Evolutionary conservation across 441 rosid genomes (phyloP), one percentile per base, ranked within the genome.

Genomic region (Erysimum pusillum): DNA sequence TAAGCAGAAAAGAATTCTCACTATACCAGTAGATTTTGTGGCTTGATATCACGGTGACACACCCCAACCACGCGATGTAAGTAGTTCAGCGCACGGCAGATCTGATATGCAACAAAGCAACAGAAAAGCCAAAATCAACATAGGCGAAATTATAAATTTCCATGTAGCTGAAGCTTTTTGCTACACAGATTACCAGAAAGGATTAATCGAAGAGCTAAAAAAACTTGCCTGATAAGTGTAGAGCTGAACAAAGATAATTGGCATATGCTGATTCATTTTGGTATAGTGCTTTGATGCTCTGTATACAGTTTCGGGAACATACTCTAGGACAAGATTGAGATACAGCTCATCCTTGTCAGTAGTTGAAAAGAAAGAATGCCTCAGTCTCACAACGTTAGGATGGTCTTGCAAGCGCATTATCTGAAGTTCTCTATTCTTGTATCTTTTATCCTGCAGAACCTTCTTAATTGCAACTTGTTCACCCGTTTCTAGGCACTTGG

Each of bases 21-120:
- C 71, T 31, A 9, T 84, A 93, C 98, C 92, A 93, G 79, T 74
- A 93, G 83, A 82, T 93, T 93, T 79, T 90, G 98, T 28, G 98
- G 98, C 87, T 93, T 93, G 77, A 93, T 90, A 80, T 93, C 98
- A 67, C 97, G 96, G 66, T 93, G 98, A 72, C 96, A 91, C 61
- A 89, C 96, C 71, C 93, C 91, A 84, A 87, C 79, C 49, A 90
- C 97, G 64, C 86, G 82, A 78, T 91, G 97, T 67, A 90, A 82
- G 81, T 91, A 91, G 84, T 85, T 91, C 60, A 91, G 85, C 7
- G 90, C 97, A 35, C 98, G 92, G 62, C 91, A 93, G 71, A 93
- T 93, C 98, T 93, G 67, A 66, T 63, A 62, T 46, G 45, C 7
- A 15, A 64, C 67, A 51, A 64, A 35, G 68, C 39, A 77, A 64